Evolutionary conservation across 805 yeast species (phyloP).

Genomic region (Torulaspora quercuum): DNA sequence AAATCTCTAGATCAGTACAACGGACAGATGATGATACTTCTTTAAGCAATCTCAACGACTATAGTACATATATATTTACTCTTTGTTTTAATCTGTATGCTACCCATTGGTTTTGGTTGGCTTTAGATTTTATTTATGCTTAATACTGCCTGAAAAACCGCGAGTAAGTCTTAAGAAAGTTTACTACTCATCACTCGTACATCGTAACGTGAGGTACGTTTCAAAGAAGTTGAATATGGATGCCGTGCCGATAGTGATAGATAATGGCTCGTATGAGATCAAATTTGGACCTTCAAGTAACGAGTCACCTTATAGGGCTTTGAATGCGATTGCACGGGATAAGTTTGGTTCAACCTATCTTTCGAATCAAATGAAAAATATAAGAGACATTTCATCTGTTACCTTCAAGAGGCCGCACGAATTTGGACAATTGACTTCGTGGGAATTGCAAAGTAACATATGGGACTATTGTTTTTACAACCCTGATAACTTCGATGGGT

Average conservation of each 20-base stretch:
- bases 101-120: no score
- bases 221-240: no score
- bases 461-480: conserved; percentile 78
- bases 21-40: no score
- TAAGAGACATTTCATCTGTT: conserved; percentile 72
- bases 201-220: no score
- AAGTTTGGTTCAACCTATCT: conserved; percentile 69
- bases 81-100: no score
- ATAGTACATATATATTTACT: no score
- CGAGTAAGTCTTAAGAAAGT: no score
- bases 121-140: no score
- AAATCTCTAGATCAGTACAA: no score
- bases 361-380: conserved; percentile 62
- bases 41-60: no score
- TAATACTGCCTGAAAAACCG: no score
- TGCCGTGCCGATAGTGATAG: conserved; percentile 53
- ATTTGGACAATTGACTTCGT: conserved; percentile 81
- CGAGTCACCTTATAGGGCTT: conserved; percentile 48
- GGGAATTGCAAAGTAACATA: conserved; percentile 84
- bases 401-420: conserved; percentile 78
- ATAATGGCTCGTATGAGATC: conserved; percentile 84
- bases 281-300: conserved; percentile 54
- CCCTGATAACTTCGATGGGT: conserved; percentile 42
- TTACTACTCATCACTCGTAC: not conserved
- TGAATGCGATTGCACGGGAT: conserved; percentile 71